phyloP scores from a whole-genome alignment of 2,329 filamentous ascomycete species.

The Aspergillus sp. region DNA sequence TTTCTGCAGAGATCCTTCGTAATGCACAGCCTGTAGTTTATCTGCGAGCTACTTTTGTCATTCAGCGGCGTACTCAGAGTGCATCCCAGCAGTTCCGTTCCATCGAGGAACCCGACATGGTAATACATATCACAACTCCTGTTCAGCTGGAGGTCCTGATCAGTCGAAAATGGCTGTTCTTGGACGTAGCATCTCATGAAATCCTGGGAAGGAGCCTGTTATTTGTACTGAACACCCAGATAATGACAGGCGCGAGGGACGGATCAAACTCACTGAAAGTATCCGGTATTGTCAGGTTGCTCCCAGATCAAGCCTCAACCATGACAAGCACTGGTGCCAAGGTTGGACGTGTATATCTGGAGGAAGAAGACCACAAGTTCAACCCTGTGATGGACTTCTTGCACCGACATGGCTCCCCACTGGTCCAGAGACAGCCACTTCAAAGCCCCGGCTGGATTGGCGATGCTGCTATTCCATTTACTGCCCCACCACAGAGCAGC shows the following conservation, averaged over 20 bases:
- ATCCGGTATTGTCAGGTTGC: not conserved
- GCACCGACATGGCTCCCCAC: not conserved
- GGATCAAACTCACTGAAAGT: not conserved
- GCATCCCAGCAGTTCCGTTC: not conserved
- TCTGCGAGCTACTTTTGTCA: slow-evolving; percentile 1
- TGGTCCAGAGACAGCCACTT: not conserved
- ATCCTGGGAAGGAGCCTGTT: slow-evolving; percentile 1
- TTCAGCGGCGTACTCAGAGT: not conserved
- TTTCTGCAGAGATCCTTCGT: not conserved
- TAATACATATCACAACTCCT: not conserved
- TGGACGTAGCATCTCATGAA: not conserved
- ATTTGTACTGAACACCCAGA: slow-evolving; percentile 1
- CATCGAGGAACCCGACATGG: not conserved
- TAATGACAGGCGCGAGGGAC: not conserved
- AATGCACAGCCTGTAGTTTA: not conserved
- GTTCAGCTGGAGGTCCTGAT: not conserved
- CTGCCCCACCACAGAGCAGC: slow-evolving; percentile 60
- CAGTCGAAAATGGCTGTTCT: slow-evolving; percentile 5
- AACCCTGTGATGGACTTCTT: slow-evolving; percentile 12
- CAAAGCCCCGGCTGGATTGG: not conserved
- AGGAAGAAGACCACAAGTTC: not conserved
- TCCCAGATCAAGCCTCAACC: not conserved
- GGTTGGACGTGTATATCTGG: not conserved
- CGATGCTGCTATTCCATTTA: not conserved
- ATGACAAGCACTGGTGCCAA: not conserved